Percentiles rank a stretch among this genome's conserved stretches.
phyloP scores from a whole-genome alignment of 352 stramenopile genomes.

The Pythium scleroteichum region DNA sequence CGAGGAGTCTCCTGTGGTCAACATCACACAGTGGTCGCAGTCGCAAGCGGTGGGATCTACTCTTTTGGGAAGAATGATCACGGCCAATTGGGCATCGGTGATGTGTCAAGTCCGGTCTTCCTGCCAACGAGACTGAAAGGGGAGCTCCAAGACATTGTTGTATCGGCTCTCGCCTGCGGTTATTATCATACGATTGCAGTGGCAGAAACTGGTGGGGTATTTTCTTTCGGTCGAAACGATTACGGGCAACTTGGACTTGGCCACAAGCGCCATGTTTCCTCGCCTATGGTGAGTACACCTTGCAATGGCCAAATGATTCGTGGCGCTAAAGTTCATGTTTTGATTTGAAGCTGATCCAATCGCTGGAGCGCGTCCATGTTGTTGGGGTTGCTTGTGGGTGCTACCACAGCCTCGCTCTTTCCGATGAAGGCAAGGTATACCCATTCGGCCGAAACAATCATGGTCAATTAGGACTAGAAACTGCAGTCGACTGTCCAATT shows the following conservation, averaged over 20 bases:
- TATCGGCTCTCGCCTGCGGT: slow-evolving; percentile 83
- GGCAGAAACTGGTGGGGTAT: slow-evolving; percentile 66
- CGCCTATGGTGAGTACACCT: slow-evolving; percentile 56
- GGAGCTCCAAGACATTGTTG: slow-evolving; percentile 59
- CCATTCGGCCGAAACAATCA: slow-evolving; percentile 95
- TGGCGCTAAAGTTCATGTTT: too few species aligned
- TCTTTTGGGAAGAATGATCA: slow-evolving; percentile 94
- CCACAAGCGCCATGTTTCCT: slow-evolving; percentile 67
- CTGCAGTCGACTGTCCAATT: slow-evolving; percentile 64
- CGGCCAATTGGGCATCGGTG: slow-evolving; percentile 84
- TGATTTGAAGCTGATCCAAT: too few species aligned
- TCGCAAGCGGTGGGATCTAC: slow-evolving; percentile 62
- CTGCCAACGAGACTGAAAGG: slow-evolving; percentile 48
- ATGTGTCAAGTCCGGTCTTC: slow-evolving; percentile 43
- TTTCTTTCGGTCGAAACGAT: slow-evolving; percentile 92
- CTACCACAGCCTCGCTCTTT: slow-evolving; percentile 85
- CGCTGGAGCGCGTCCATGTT: slow-evolving; percentile 54
- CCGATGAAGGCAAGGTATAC: slow-evolving; percentile 85
- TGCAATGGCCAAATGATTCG: too few species aligned
- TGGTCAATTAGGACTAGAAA: slow-evolving; percentile 88
- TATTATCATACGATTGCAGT: slow-evolving; percentile 92
- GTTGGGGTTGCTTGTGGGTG: slow-evolving; percentile 80
- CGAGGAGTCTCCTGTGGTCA: slow-evolving; percentile 58
- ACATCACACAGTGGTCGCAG: slow-evolving; percentile 27
- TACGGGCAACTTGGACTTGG: slow-evolving; percentile 92